Evolutionary conservation across 225 moss, liverwort and hornwort genomes (phyloP), one percentile per base, ranked within the genome.

Genomic region (Straminergon stramineum): DNA sequence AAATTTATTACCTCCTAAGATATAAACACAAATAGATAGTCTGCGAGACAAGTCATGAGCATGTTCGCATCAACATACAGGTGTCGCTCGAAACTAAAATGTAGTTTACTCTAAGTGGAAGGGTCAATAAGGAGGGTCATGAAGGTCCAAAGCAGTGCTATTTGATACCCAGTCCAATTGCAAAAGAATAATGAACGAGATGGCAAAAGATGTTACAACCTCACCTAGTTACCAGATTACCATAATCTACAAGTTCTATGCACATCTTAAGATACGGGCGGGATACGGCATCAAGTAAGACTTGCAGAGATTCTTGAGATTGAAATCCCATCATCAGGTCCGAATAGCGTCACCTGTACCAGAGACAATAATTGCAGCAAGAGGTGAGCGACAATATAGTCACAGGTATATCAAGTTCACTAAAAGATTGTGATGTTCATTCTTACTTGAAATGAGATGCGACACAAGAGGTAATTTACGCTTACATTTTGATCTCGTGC

Each of bases 401-500:
- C 48, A 68, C 55, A 67, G 84, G 57, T n/a, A 22, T 62, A 78
- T 67, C 77, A 55, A 85, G 60, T 51, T 61, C 48, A 84, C 76
- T n/a, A 51, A 87, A 87, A 61, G 51, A 11, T 89, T 45, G 53
- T 43, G 53, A 45, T 68, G 58, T 39, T 61, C 71, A 63, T 69
- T 58, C 16, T 73, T 22, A 43, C 37, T 85, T 61, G 45, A 41
- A 81, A 79, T 43, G 37, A 45, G 52, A 71, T 9, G 56, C 16
- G 64, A 76, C 30, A 82, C 21, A 66, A 13, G 37, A 86, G 80
- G 79, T 15, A 80, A 84, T 69, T 56, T 11, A 43, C 48, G 81
- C 95, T 94, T 90, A 96, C 95, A 87, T 96, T 94, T 88, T 91
- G 92, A 75, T 94, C 92, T 87, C 93, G 93, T n/a, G 97, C 96